Evolutionary conservation across 495 filamentous ascomycete species (phyloP), one percentile per base, ranked within the genome.

Genomic region (Trichoderma parareesei): DNA sequence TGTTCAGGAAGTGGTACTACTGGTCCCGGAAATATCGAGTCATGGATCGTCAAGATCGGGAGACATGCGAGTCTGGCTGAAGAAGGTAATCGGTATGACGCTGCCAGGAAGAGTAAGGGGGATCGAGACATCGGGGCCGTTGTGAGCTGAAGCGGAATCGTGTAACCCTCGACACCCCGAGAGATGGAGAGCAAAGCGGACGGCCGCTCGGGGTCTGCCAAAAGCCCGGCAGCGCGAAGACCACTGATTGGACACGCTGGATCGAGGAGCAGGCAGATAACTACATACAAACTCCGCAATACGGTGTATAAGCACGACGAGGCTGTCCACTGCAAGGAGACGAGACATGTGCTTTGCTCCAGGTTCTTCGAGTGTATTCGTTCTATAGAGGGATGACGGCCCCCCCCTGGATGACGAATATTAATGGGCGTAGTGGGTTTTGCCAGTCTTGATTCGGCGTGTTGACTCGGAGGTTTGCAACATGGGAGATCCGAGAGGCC

Each of bases 281-380:
- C 13, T 35, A 33, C 11, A 5, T 57, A 55, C 46, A 57, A 57
- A 57, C 53, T 57, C 53, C 53, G 53, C 53, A 57, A 57, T 20
- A 57, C 18, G 18, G 5, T 14, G 53, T 37, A 57, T 18, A 9
- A 57, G 27, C 9, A 38, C 35, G 20, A 9, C 8, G 3, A 10
- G 53, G 10, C 53, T 49, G 46, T 4, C 43, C 46, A 49, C 40
- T 41, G 40, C 18, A 49, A 8, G 4, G 46, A 8, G 46, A 46
- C 13, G 13, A n/a, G 13, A 46, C 43, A 46, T 46, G 43, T 46
- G n/a, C 10, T 46, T 46, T n/a, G 43, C n/a, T 16, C 13, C 43
- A 46, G 43, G 27, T 27, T 27, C 27, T 27, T 27, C 27, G 27
- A 27, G 27, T 27, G 27, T 27, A 27, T 27, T 27, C 27, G 27